Percentiles rank a stretch among this genome's conserved stretches.
These are phyloP conservation scores for Scedosporium dehoogii DNA, from an alignment of 2,329 filamentous ascomycete genomes.

Conservation along the genomic window DNA sequence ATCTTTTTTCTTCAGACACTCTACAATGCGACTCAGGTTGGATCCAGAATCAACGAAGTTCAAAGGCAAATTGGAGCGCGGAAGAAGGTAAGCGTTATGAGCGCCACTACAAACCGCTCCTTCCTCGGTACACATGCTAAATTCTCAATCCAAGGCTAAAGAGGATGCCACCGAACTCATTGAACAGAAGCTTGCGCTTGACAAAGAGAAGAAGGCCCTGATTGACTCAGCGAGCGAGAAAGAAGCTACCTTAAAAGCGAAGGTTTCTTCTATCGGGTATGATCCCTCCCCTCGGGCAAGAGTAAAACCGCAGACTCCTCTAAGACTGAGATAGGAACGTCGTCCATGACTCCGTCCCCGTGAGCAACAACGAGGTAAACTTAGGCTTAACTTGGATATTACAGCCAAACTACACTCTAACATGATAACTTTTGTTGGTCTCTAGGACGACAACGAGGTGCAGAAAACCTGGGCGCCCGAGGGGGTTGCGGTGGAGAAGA, in stretches of 20 bases:
- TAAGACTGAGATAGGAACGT: slow-evolving; percentile 20
- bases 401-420: slow-evolving; percentile 3
- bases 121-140: no score
- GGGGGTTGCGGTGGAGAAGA: slow-evolving; percentile 63
- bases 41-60: slow-evolving; percentile 74
- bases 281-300: slow-evolving; percentile 27
- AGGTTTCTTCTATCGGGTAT: slow-evolving; percentile 80
- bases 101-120: slow-evolving; percentile 6
- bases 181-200: slow-evolving; percentile 64
- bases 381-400: neutral
- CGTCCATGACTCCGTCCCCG: slow-evolving; percentile 78
- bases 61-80: slow-evolving; percentile 86
- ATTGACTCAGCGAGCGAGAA: slow-evolving; percentile 68
- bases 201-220: slow-evolving; percentile 72
- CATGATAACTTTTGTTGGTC: neutral
- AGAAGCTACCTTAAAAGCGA: slow-evolving; percentile 61
- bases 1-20: slow-evolving; percentile 29
- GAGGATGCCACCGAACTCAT: slow-evolving; percentile 77
- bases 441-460: slow-evolving; percentile 66
- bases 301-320: neutral
- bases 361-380: slow-evolving; percentile 67
- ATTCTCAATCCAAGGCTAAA: slow-evolving; percentile 50
- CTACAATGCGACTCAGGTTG: slow-evolving; percentile 71
- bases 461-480: slow-evolving; percentile 74
- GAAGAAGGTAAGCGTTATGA: slow-evolving; percentile 55